These are phyloP conservation scores for Arachnomyces sp. DNA, from an alignment of 2,329 filamentous ascomycete genomes.

Conservation along the genomic window DNA sequence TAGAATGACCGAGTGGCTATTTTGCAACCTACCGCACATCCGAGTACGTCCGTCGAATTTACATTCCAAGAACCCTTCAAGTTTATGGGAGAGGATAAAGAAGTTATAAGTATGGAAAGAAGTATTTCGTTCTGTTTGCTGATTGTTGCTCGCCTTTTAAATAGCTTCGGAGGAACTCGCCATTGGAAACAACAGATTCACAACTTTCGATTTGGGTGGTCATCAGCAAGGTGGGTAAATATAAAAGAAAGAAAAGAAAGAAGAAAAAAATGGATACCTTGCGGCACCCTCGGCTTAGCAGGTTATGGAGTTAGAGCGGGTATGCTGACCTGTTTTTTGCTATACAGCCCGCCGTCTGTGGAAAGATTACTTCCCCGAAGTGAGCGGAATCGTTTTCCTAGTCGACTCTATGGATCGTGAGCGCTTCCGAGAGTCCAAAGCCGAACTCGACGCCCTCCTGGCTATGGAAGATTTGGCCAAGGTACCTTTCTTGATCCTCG, in stretches of 20 bases:
- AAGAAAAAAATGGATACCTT: background rate
- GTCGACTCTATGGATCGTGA: conserved; percentile 97
- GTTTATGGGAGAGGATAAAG: background rate
- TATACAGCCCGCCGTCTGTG: conserved; percentile 73
- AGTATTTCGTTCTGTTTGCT: background rate
- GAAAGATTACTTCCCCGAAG: conserved; percentile 96
- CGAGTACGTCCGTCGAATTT: conserved; percentile 55
- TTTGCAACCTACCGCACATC: conserved; percentile 82
- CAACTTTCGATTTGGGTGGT: conserved; percentile 86
- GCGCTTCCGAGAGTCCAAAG: conserved; percentile 88
- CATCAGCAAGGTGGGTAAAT: conserved; percentile 71
- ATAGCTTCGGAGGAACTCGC: conserved; percentile 82
- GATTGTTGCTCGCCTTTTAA: conserved; percentile 7
- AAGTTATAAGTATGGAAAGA: background rate
- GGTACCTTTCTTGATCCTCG: conserved; percentile 91
- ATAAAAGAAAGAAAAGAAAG: conserved; percentile 1
- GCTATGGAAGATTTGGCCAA: conserved; percentile 95
- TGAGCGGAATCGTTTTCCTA: conserved; percentile 93
- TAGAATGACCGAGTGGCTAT: conserved; percentile 90
- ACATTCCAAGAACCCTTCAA: background rate
- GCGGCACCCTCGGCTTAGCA: too few species aligned
- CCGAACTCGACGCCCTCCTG: conserved; percentile 89
- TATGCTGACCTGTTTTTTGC: conserved; percentile 7
- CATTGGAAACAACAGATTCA: conserved; percentile 90
- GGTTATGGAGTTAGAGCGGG: background rate